Evolutionary conservation across 2,329 filamentous ascomycete species (phyloP).

Genomic region (Laburnicola sp.): DNA sequence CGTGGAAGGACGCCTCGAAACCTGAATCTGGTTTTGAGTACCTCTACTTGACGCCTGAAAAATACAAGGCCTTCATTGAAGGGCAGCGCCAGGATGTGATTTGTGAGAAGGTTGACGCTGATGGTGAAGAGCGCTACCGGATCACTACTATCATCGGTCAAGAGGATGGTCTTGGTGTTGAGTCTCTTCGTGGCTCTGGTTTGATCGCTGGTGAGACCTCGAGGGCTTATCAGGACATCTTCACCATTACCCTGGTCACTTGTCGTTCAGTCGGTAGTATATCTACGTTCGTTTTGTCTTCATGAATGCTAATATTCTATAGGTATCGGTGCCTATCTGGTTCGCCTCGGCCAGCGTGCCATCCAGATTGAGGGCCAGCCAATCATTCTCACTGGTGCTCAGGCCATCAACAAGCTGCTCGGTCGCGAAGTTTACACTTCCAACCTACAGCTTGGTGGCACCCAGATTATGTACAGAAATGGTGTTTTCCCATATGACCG

Average conservation of each 20-base stretch:
- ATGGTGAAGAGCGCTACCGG: slow-evolving; percentile 88
- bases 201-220: slow-evolving; percentile 97
- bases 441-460: slow-evolving; percentile 97
- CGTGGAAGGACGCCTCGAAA: slow-evolving; percentile 83
- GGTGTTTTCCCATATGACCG: slow-evolving; percentile 98
- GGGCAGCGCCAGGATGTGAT: slow-evolving; percentile 75
- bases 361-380: slow-evolving; percentile 99
- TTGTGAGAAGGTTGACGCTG: slow-evolving; percentile 82
- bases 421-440: slow-evolving; percentile 98
- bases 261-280: slow-evolving; percentile 87
- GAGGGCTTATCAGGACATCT: slow-evolving; percentile 97
- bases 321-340: slow-evolving; percentile 97
- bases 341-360: slow-evolving; percentile 95
- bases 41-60: slow-evolving; percentile 85
- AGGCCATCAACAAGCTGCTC: slow-evolving; percentile 95
- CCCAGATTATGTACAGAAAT: slow-evolving; percentile 99
- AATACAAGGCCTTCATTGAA: slow-evolving; percentile 84
- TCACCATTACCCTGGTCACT: slow-evolving; percentile 95
- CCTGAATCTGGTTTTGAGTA: slow-evolving; percentile 95
- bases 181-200: slow-evolving; percentile 95
- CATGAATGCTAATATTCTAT: slow-evolving; percentile 39
- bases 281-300: not conserved
- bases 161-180: slow-evolving; percentile 95
- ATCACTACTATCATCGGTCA: slow-evolving; percentile 91
- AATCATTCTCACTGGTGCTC: slow-evolving; percentile 96